These are phyloP conservation scores for Hypoxylon fuscum DNA, from an alignment of 495 filamentous ascomycete genomes.

Conservation along the genomic window DNA sequence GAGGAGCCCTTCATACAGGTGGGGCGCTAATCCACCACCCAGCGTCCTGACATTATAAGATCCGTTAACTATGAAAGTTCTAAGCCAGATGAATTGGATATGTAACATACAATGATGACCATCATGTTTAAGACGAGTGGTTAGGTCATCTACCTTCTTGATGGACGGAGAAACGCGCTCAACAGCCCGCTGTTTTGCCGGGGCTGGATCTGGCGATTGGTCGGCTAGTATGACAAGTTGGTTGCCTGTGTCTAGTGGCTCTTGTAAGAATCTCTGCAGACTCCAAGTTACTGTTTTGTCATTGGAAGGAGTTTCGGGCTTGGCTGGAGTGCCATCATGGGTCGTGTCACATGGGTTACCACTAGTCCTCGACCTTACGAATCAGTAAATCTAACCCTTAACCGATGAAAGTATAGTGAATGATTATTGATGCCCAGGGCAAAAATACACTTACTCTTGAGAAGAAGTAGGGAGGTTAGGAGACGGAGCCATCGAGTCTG, in stretches of 20 bases:
- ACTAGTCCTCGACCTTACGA: no score
- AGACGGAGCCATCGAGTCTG: no score
- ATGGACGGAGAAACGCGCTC: slow-evolving; percentile 2
- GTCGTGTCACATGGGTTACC: not conserved
- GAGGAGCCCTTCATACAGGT: no score
- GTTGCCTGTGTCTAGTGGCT: not conserved
- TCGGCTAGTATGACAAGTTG: slow-evolving; percentile 1
- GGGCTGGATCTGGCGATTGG: not conserved
- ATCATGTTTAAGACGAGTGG: not conserved
- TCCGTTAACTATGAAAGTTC: no score
- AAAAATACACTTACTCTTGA: no score
- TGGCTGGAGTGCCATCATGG: not conserved
- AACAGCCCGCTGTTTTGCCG: not conserved
- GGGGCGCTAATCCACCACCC: no score
- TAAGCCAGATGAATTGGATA: no score
- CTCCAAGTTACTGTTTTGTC: not conserved
- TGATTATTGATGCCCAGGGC: no score
- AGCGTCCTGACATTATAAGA: no score
- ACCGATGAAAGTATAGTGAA: no score
- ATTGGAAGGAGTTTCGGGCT: not conserved
- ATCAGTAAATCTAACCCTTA: no score
- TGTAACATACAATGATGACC: not conserved
- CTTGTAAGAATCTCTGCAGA: not conserved
- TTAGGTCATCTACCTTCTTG: not conserved
- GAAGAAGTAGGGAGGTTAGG: no score